A percentile compares a stretch with the other conserved stretches of the same genome.
These are phyloP conservation scores for Rhizophora mangle DNA, from an alignment of 345 rosid genomes.

Conservation along the genomic window DNA sequence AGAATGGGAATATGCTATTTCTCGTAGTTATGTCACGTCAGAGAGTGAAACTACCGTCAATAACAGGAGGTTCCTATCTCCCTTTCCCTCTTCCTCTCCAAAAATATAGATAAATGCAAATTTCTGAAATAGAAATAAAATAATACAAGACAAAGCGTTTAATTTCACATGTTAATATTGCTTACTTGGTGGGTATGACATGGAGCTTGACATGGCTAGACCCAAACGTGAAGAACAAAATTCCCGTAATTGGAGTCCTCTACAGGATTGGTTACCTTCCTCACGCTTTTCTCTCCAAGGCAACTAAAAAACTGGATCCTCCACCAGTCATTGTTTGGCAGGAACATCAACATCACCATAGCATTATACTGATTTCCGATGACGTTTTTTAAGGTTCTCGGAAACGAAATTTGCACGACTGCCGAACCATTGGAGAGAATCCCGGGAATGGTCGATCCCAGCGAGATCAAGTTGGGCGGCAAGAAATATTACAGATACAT, in stretches of 20 bases:
- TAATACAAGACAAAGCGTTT: too few relatives aligned
- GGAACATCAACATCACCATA: not conserved
- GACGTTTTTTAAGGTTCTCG: constrained; percentile 26
- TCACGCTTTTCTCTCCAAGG: constrained; percentile 55
- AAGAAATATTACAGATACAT: too few relatives aligned
- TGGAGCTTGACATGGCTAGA: constrained; percentile 73
- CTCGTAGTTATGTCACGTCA: constrained; percentile 17
- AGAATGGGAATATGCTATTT: constrained; percentile 14
- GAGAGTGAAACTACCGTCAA: constrained; percentile 39
- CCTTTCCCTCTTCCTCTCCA: not conserved
- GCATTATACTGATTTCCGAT: not conserved
- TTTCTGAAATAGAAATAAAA: not conserved
- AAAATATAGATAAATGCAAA: not conserved
- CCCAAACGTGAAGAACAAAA: constrained; percentile 33
- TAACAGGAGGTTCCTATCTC: constrained; percentile 41
- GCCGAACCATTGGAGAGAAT: constrained; percentile 22
- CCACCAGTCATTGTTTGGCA: not conserved
- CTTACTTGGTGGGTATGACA: constrained; percentile 36
- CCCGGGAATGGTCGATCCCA: constrained; percentile 45
- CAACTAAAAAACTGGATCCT: constrained; percentile 1
- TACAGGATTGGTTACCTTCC: constrained; percentile 48
- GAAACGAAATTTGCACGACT: constrained; percentile 15
- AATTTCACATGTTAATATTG: not conserved
- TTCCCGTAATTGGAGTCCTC: constrained; percentile 48
- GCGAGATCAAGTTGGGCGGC: constrained; percentile 30